These are phyloP conservation scores for Mollisia scopiformis DNA, from an alignment of 2,329 filamentous ascomycete genomes.

Conservation along the genomic window DNA sequence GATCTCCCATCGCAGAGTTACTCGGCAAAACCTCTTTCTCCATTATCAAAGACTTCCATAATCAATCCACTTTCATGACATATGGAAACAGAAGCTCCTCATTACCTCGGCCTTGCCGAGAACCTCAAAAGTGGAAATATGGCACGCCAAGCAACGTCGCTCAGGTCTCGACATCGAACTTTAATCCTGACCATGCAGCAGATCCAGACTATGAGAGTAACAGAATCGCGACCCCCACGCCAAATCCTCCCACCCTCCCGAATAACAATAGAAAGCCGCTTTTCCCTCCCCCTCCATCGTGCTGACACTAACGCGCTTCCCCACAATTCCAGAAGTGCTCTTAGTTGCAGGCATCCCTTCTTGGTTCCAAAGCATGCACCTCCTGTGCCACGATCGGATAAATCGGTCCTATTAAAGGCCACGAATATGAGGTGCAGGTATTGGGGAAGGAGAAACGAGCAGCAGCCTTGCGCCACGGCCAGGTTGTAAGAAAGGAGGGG, in stretches of 20 bases:
- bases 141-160: neutral
- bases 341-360: conserved; percentile 10
- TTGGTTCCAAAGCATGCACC: conserved; percentile 8
- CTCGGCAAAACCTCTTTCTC: no score
- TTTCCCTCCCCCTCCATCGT: neutral
- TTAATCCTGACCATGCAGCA: neutral
- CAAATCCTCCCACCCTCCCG: neutral
- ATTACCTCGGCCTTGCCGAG: neutral
- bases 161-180: neutral
- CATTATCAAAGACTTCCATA: neutral
- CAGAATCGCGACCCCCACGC: neutral
- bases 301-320: conserved; percentile 15
- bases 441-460: neutral
- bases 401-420: conserved; percentile 19
- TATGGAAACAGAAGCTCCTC: neutral
- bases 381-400: conserved; percentile 16
- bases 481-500: neutral
- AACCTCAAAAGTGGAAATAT: neutral
- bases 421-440: conserved; percentile 23
- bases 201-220: neutral
- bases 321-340: conserved; percentile 19
- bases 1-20: no score
- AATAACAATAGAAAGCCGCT: conserved; percentile 1
- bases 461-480: conserved; percentile 13
- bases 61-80: neutral